Evolutionary conservation across 768 basidiomycete species (phyloP), one percentile per base, ranked within the genome.

Genomic region (Hericium erinaceus): DNA sequence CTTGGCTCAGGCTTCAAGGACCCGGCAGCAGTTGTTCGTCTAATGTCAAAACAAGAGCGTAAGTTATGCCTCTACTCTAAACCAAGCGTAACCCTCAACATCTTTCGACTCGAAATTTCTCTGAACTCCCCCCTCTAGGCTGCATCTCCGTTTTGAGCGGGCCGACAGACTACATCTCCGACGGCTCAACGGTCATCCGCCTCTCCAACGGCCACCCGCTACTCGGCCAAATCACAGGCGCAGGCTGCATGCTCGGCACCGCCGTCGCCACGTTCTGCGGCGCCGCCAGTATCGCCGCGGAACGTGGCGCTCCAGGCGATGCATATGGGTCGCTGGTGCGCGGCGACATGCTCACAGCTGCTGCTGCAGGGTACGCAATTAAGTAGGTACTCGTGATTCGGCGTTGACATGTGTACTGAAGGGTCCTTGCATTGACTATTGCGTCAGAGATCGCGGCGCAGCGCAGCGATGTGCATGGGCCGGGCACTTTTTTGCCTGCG

Each of bases 71-170:
- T 12, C 49, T 18, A 6, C 4, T 3, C 2, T 2, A 6, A 16
- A 2, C 49, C 4, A 28, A 9, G 8, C 10, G 12, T 48, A 24
- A 9, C 3, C 16, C 22, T 49, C 38, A 22, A 26, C 48, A 52
- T 46, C 10, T 55, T 50, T 39, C 44, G 26, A 1, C 52, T 22
- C n/a, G 11, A 63, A 33, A 33, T 9, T 33, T 33, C 28, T 33
- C 28, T n/a, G 4, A 33, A 33, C 2, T 33, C 7, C 28, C 28
- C 28, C 24, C 28, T 33, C 8, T 5, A 93, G 92, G 85, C 59
- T 88, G 89, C 59, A 77, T 95, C 44, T 74, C 95, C 22, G 87
- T 85, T 18, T 75, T 95, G 62, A 93, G 92, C 0, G 95, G 95
- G 2, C 73, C 77, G 13, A 75, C 70, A 0, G 95, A 98, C 67